Conservation (phyloP, 2,329 filamentous ascomycete species). For the Xylaria sp. region DNA sequence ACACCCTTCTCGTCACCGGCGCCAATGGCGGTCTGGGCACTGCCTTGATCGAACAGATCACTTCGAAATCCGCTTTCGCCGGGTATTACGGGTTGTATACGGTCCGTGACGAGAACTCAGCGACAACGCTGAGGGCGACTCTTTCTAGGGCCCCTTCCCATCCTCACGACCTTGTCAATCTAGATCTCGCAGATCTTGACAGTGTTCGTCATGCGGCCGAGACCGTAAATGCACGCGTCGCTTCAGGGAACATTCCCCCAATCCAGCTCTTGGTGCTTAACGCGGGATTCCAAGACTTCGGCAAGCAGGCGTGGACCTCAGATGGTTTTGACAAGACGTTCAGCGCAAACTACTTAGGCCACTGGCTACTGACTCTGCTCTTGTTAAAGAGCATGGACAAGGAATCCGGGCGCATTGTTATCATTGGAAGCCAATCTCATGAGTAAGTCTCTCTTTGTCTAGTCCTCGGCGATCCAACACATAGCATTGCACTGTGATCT, state of each 20-base stretch:
- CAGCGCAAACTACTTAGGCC: slow-evolving; percentile 49
- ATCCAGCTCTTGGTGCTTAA: slow-evolving; percentile 54
- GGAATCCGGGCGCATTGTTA: slow-evolving; percentile 43
- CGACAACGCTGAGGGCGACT: not conserved
- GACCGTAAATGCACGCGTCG: slow-evolving; percentile 35
- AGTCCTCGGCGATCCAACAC: not conserved
- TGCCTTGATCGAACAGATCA: slow-evolving; percentile 27
- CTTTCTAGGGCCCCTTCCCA: slow-evolving; percentile 2
- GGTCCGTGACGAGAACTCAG: slow-evolving; percentile 19
- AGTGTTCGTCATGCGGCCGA: slow-evolving; percentile 29
- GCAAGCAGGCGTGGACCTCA: slow-evolving; percentile 36
- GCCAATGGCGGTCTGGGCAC: slow-evolving; percentile 39
- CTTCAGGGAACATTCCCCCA: slow-evolving; percentile 48
- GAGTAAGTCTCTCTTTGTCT: slow-evolving; percentile 47
- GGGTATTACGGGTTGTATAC: slow-evolving; percentile 34
- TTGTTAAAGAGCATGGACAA: slow-evolving; percentile 50
- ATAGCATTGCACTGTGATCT: not conserved
- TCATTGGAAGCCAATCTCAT: slow-evolving; percentile 45
- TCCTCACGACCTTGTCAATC: slow-evolving; percentile 27
- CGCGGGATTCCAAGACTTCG: slow-evolving; percentile 47
- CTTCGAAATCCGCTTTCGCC: slow-evolving; percentile 1
- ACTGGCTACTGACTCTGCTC: slow-evolving; percentile 49
- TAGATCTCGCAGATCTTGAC: slow-evolving; percentile 32
- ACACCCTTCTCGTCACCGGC: slow-evolving; percentile 33
- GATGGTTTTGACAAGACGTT: slow-evolving; percentile 50